Base-by-base conservation (phyloP, 2,329 filamentous ascomycete genomes). In the Fusarium oxysporum region DNA sequence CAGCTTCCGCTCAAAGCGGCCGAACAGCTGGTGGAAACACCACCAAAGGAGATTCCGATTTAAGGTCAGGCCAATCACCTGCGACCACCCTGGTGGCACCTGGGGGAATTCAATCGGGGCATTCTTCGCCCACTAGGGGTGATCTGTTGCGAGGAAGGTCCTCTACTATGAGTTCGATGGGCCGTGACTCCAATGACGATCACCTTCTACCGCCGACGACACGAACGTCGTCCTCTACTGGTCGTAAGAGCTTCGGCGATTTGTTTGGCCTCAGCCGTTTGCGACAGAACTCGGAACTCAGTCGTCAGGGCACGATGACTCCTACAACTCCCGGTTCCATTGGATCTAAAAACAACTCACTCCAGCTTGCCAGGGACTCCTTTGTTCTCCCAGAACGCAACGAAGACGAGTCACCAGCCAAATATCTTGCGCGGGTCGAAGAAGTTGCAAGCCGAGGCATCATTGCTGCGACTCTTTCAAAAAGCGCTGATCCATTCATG, bases 171-270 rank as follows among this genome's bases (percentile, higher is more conserved):
- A 95, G 93, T 77, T 98, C 96, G 2, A 82, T 96, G 47, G 90
- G 92, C 23, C 91, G 92, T 71, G 88, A 89, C 60, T 93, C 92
- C 2, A 90, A 91, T 60, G 93, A 94, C 69, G 90, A 92, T 38
- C 90, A 91, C 60, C 87, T 92, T 9, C 86, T 90, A 11, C 90
- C 92, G 6, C 91, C 91, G 8, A 89, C 89, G 30, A 82, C 90
- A n/a, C 88, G 95, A 57, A 95, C 91, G 10, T 97, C 95, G 2
- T 94, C 92, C 2, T 97, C 94, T 1, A 96, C 92, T n/a, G 95
- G 95, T 9, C 90, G 96, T 61, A 96, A 95, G 82, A 98, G 96
- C 82, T 94, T 99, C 76, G 94, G 95, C 59, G 96, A 97, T 74
- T 85, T 98, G 25, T 91, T 99, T 77, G 92, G 90, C 19, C 84